Conservation (phyloP, 2,329 filamentous ascomycete species). For the Niveomyces coronatus region DNA sequence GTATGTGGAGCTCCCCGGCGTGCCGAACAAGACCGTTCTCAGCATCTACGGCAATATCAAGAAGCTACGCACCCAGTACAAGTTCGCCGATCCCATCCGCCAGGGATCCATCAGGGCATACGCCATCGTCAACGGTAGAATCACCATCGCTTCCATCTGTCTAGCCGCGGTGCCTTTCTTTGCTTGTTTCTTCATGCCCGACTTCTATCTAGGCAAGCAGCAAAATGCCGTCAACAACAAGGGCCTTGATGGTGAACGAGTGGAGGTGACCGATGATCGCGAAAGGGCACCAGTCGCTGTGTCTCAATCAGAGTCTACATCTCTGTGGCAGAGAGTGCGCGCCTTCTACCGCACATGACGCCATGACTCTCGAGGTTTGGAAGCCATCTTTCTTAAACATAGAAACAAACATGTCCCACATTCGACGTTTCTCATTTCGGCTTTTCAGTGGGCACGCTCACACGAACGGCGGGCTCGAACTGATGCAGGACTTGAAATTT, state of each 20-base stretch:
- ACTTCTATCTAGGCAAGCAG: slow-evolving; percentile 24
- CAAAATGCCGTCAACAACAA: slow-evolving; percentile 21
- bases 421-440: too few relatives aligned
- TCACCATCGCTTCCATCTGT: slow-evolving; percentile 25
- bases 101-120: slow-evolving; percentile 21
- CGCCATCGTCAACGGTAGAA: slow-evolving; percentile 8
- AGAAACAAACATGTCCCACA: too few relatives aligned
- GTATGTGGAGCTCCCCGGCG: slow-evolving; percentile 16
- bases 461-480: too few relatives aligned
- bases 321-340: too few relatives aligned
- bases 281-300: too few relatives aligned
- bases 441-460: too few relatives aligned
- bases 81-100: slow-evolving; percentile 14
- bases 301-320: too few relatives aligned
- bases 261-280: too few relatives aligned
- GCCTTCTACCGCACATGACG: too few relatives aligned
- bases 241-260: slow-evolving; percentile 19
- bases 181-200: slow-evolving; percentile 27
- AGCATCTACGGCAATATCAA: slow-evolving; percentile 5
- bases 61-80: slow-evolving; percentile 8
- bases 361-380: too few relatives aligned
- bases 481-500: too few relatives aligned
- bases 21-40: slow-evolving; percentile 12
- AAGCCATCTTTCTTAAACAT: too few relatives aligned
- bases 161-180: slow-evolving; percentile 23